Conservation (phyloP, 257 asterid genomes). For the Solanum gracilifrons region DNA sequence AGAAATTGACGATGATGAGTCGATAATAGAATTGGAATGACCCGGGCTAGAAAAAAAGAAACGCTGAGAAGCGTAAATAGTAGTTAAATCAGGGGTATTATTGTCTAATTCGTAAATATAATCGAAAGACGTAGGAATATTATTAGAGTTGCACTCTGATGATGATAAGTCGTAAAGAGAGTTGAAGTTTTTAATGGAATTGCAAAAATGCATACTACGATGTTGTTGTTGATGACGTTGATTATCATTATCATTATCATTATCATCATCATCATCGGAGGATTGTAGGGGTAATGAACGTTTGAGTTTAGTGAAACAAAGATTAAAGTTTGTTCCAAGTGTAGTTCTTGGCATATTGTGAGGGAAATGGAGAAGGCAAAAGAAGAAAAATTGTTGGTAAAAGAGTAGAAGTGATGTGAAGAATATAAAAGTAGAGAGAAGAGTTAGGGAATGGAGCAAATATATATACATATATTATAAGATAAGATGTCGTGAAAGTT, state of each 20-base stretch:
- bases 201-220: slow-evolving; percentile 23
- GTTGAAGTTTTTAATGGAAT: slow-evolving; percentile 53
- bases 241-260: not conserved
- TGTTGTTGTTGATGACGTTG: not conserved
- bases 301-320: slow-evolving; percentile 54
- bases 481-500: not conserved
- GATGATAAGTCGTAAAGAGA: slow-evolving; percentile 49
- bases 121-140: slow-evolving; percentile 5
- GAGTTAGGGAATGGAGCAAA: not conserved
- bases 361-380: not conserved
- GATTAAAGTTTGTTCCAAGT: slow-evolving; percentile 26
- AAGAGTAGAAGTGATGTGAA: not conserved
- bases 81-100: slow-evolving; percentile 49
- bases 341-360: slow-evolving; percentile 28
- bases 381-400: not conserved
- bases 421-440: not conserved
- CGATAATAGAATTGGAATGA: slow-evolving; percentile 79
- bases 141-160: slow-evolving; percentile 8
- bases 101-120: not conserved
- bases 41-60: slow-evolving; percentile 97
- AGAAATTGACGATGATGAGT: slow-evolving; percentile 32
- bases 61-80: slow-evolving; percentile 62
- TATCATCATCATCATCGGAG: not conserved
- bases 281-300: slow-evolving; percentile 27
- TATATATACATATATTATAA: not conserved